phyloP scores from a whole-genome alignment of 169 alveolate genomes.

The Sarcocystis neurona region DNA sequence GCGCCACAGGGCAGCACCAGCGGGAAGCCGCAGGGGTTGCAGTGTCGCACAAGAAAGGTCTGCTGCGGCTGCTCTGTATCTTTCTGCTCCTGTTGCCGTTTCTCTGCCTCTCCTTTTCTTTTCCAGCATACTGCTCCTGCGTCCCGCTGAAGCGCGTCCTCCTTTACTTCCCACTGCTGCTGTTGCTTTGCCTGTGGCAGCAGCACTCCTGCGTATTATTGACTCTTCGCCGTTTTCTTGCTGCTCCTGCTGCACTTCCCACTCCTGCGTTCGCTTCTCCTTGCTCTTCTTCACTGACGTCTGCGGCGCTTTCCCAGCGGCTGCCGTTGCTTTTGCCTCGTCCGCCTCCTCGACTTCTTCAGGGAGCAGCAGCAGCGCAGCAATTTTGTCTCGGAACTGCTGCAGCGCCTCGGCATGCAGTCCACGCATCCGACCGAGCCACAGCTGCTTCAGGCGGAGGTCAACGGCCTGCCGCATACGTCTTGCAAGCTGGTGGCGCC shows the following conservation, averaged over 20 bases:
- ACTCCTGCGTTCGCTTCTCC: not conserved
- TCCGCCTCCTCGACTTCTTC: not conserved
- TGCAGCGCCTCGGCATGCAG: not conserved
- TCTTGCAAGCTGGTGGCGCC: not conserved
- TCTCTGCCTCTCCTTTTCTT: too few relatives aligned
- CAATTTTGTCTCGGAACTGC: not conserved
- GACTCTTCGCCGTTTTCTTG: not conserved
- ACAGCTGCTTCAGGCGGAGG: slow-evolving; percentile 51
- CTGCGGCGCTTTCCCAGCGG: too few relatives aligned
- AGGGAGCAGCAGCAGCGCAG: not conserved
- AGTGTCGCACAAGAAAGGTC: too few relatives aligned
- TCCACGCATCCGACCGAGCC: slow-evolving; percentile 60
- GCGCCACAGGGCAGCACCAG: too few relatives aligned
- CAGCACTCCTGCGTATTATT: not conserved
- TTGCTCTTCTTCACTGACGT: not conserved
- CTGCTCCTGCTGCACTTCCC: not conserved
- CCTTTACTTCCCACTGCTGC: not conserved
- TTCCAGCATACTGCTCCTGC: too few relatives aligned
- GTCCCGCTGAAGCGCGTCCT: not conserved
- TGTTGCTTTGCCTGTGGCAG: not conserved
- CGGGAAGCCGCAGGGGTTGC: too few relatives aligned
- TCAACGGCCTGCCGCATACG: slow-evolving; percentile 45
- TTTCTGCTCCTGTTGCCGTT: too few relatives aligned
- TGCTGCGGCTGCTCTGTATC: too few relatives aligned
- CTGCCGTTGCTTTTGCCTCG: not conserved